Evolutionary conservation across 2,329 filamentous ascomycete genomes (phyloP).

Genomic region (Epichloe scottii): DNA sequence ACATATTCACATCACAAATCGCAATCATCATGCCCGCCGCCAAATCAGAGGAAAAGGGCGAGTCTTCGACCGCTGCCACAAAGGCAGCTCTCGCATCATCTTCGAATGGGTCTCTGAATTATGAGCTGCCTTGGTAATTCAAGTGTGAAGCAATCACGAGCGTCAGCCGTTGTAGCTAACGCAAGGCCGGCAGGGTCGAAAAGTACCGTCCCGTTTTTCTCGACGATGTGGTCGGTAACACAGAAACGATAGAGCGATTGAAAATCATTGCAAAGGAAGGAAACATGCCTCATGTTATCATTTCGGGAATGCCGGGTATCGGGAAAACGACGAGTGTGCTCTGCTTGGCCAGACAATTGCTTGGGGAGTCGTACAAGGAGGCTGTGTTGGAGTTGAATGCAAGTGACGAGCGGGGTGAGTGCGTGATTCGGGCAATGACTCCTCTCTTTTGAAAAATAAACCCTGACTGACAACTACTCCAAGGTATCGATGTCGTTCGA

Average conservation of each 20-base stretch:
- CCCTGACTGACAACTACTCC: neutral
- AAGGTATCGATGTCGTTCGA: slow-evolving; percentile 89
- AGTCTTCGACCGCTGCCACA: slow-evolving; percentile 47
- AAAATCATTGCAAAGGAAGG: slow-evolving; percentile 98
- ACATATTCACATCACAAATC: slow-evolving; percentile 12
- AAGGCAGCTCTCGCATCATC: slow-evolving; percentile 42
- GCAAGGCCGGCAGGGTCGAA: slow-evolving; percentile 60
- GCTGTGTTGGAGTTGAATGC: slow-evolving; percentile 94
- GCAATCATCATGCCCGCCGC: slow-evolving; percentile 37
- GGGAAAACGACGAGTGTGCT: slow-evolving; percentile 95
- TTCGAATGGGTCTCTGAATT: slow-evolving; percentile 40
- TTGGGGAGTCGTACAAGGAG: slow-evolving; percentile 93
- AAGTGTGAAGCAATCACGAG: neutral
- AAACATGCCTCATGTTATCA: slow-evolving; percentile 99
- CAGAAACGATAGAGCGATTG: slow-evolving; percentile 89
- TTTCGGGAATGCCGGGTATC: slow-evolving; percentile 98
- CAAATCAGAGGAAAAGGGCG: slow-evolving; percentile 40
- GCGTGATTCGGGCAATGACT: neutral
- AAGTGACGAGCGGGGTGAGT: slow-evolving; percentile 73
- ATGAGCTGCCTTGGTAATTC: slow-evolving; percentile 66
- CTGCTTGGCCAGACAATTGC: slow-evolving; percentile 79
- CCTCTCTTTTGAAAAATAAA: neutral
- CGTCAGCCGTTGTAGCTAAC: neutral
- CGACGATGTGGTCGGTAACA: slow-evolving; percentile 95
- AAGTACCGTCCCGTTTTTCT: slow-evolving; percentile 94